Evolutionary conservation across 176 grass and related monocot genomes (phyloP).

Genomic region (Rhynchospora tenuis): DNA sequence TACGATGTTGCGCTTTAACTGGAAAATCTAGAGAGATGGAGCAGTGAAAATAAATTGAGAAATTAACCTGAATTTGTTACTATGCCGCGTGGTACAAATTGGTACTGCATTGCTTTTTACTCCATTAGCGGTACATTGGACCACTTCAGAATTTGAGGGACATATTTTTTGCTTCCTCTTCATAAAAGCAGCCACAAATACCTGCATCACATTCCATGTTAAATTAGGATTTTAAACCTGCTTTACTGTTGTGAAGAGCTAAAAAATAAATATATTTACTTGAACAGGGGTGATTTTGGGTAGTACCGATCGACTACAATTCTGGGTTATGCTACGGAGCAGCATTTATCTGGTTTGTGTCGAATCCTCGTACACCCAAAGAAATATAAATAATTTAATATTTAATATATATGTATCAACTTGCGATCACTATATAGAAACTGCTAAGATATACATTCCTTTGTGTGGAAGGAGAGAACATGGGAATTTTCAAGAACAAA

Average conservation of each 20-base stretch:
- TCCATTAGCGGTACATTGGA: slow-evolving; percentile 1
- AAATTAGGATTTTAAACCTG: not conserved
- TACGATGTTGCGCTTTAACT: not conserved
- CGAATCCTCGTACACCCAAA: not conserved
- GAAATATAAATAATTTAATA: too few species aligned
- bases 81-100: slow-evolving; percentile 30
- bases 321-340: not conserved
- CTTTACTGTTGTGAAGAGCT: not conserved
- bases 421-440: not conserved
- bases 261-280: not conserved
- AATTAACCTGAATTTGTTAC: slow-evolving; percentile 71
- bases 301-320: not conserved
- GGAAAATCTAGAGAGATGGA: not conserved
- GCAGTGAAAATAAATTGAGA: not conserved
- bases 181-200: slow-evolving; percentile 73
- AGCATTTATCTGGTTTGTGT: not conserved
- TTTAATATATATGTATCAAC: not conserved
- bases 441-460: not conserved
- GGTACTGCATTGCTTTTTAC: not conserved
- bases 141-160: slow-evolving; percentile 38
- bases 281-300: not conserved
- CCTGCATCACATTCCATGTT: slow-evolving; percentile 30
- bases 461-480: not conserved
- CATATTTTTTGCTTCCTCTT: slow-evolving; percentile 79
- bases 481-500: not conserved